Evolutionary conservation across 2,329 filamentous ascomycete genomes (phyloP).

Genomic region (Fusarium hostae): DNA sequence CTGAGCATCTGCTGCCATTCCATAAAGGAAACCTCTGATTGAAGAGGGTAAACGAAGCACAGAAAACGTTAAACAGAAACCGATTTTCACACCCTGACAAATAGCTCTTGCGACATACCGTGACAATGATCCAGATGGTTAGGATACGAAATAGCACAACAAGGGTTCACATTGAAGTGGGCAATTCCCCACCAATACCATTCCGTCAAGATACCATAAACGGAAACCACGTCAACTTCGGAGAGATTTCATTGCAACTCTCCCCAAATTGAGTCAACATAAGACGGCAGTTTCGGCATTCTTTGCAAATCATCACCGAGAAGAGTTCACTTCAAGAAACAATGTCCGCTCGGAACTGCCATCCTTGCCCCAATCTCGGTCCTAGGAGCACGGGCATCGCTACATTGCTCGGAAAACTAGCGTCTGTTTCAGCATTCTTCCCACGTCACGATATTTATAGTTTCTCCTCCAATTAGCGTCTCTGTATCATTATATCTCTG

Average conservation of each 20-base stretch:
- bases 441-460: slow-evolving; percentile 4
- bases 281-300: slow-evolving; percentile 9
- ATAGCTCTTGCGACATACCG: background rate
- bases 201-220: slow-evolving; percentile 14
- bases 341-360: background rate
- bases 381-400: background rate
- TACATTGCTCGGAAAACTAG: background rate
- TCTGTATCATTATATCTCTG: slow-evolving; percentile 16
- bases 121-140: background rate
- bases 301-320: background rate
- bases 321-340: background rate
- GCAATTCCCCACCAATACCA: slow-evolving; percentile 25
- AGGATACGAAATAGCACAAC: background rate
- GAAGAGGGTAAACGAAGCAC: background rate
- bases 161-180: slow-evolving; percentile 4
- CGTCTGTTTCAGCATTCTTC: slow-evolving; percentile 37
- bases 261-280: background rate
- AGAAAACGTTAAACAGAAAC: background rate
- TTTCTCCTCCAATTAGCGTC: slow-evolving; percentile 44
- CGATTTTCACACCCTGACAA: background rate
- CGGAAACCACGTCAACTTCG: slow-evolving; percentile 20
- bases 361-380: background rate
- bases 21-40: background rate
- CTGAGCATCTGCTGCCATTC: background rate
- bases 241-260: background rate